Evolutionary conservation across 2,329 filamentous ascomycete species (phyloP).

Genomic region (Hypoxylon rubiginosum): DNA sequence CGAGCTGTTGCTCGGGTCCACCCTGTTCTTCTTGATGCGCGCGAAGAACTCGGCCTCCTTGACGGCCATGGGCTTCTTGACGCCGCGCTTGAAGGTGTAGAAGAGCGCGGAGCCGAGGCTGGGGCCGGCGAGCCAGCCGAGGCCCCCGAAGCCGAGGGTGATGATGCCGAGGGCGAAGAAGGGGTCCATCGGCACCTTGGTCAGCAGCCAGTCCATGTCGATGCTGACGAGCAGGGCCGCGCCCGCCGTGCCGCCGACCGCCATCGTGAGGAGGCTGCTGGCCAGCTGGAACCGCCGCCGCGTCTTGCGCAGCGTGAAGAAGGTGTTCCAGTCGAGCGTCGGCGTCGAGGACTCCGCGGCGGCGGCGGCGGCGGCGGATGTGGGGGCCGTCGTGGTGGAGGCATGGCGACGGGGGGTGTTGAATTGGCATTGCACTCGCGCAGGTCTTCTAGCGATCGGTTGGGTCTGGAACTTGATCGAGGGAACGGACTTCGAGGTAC

Average conservation of each 20-base stretch:
- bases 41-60: conserved; percentile 97
- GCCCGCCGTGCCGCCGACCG: conserved; percentile 72
- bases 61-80: conserved; percentile 78
- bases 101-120: conserved; percentile 85
- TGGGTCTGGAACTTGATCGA: conserved; percentile 37
- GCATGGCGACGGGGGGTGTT: conserved; percentile 47
- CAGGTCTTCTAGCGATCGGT: conserved; percentile 28
- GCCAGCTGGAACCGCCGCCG: conserved; percentile 86
- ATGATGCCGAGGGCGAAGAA: conserved; percentile 86
- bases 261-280: conserved; percentile 77
- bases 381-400: conserved; percentile 46
- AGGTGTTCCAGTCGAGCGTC: conserved; percentile 87
- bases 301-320: conserved; percentile 89
- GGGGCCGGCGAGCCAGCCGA: conserved; percentile 90
- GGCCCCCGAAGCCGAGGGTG: conserved; percentile 80
- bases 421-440: conserved; percentile 44
- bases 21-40: conserved; percentile 90
- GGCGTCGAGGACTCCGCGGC: conserved; percentile 49
- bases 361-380: conserved; percentile 38
- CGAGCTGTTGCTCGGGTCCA: conserved; percentile 90
- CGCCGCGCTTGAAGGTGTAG: conserved; percentile 78
- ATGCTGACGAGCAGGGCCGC: conserved; percentile 77
- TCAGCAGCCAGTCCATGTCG: conserved; percentile 78
- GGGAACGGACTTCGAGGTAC: conserved; percentile 37
- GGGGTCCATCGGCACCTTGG: conserved; percentile 86